Conservation (phyloP, 176 grass and related monocot genomes). For the Triticum turgidum region DNA sequence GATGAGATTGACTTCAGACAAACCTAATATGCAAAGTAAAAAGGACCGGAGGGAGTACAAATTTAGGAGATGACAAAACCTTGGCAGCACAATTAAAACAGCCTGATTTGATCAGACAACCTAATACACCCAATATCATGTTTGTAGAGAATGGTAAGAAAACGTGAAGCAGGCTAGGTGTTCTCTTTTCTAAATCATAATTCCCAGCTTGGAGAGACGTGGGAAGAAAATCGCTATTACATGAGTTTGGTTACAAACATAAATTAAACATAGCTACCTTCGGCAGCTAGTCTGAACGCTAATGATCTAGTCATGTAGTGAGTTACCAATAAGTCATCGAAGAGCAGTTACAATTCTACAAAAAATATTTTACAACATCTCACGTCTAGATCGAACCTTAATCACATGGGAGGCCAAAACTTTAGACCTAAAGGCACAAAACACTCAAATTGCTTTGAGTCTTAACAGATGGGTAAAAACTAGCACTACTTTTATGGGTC, state of each 20-base stretch:
- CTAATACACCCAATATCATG: not conserved
- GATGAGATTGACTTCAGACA: too few relatives aligned
- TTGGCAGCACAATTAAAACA: not conserved
- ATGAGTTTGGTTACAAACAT: not conserved
- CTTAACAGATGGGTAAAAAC: not conserved
- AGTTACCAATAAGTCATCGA: not conserved
- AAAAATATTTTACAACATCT: not conserved
- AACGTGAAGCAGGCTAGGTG: not conserved
- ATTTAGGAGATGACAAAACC: not conserved
- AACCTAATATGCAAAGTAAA: too few relatives aligned
- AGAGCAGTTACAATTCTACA: not conserved
- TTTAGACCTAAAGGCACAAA: not conserved
- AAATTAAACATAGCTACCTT: not conserved
- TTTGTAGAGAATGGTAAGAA: not conserved
- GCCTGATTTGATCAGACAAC: constrained; percentile 3
- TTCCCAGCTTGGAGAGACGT: not conserved
- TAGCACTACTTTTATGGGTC: not conserved
- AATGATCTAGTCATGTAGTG: constrained; percentile 7
- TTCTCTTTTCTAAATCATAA: not conserved
- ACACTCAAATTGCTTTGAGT: not conserved
- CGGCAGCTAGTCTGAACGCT: not conserved
- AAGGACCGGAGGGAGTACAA: not conserved
- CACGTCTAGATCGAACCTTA: not conserved
- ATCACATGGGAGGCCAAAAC: not conserved
- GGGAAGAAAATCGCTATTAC: not conserved